These are phyloP conservation scores for Mycena polygramma DNA, from an alignment of 768 basidiomycete genomes.

Conservation along the genomic window DNA sequence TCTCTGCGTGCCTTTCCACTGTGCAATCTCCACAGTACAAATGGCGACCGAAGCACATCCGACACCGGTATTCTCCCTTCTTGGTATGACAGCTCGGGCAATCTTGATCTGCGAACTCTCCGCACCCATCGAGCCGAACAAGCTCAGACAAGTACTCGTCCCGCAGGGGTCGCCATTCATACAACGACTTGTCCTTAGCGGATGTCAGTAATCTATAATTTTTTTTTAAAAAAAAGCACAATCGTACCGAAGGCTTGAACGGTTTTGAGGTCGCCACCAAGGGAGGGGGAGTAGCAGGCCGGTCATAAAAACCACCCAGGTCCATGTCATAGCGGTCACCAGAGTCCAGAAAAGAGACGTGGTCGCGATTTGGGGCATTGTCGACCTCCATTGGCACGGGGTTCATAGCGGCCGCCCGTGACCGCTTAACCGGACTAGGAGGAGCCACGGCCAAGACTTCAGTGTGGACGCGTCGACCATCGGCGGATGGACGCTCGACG, in stretches of 20 bases:
- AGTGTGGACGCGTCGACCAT: background rate
- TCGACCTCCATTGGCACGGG: too few relatives aligned
- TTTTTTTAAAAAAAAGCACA: too few relatives aligned
- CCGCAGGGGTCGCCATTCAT: background rate
- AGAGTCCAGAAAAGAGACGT: background rate
- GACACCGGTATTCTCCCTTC: too few relatives aligned
- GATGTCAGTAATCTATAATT: background rate
- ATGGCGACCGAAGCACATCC: too few relatives aligned
- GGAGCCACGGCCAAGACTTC: background rate
- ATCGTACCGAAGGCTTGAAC: background rate
- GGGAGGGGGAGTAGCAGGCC: background rate
- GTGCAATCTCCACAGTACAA: too few relatives aligned
- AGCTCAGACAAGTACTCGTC: constrained; percentile 12
- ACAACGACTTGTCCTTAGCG: background rate
- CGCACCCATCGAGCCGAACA: background rate
- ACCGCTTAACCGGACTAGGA: background rate
- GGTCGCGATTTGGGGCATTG: too few relatives aligned
- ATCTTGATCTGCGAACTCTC: background rate
- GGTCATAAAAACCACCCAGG: background rate
- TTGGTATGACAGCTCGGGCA: background rate
- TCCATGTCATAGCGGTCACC: background rate
- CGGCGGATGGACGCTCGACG: background rate
- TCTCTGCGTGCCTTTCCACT: too few relatives aligned
- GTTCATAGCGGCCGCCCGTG: background rate
- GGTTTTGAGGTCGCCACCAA: background rate